Percentiles rank a stretch among this genome's conserved stretches.
These are phyloP conservation scores for Vitis amurensis DNA, from an alignment of 164 flowering plant genomes.

Conservation along the genomic window DNA sequence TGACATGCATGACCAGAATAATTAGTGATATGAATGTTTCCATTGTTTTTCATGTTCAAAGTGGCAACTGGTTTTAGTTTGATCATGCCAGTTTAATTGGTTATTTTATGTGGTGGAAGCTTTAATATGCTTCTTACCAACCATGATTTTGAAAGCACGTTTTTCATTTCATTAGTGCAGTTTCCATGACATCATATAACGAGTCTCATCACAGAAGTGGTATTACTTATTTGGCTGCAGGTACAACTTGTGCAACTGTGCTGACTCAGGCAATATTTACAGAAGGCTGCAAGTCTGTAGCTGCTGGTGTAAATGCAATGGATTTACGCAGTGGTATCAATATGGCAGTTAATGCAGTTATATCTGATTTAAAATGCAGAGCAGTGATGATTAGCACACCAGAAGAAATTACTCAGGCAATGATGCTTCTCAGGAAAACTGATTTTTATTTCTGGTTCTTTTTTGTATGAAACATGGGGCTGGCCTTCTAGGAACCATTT, in stretches of 20 bases:
- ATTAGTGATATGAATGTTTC: no score
- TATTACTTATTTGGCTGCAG: slow-evolving; percentile 34
- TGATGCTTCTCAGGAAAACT: neutral
- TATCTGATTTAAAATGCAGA: slow-evolving; percentile 64
- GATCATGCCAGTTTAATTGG: no score
- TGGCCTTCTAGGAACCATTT: no score
- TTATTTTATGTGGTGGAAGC: no score
- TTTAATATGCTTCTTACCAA: no score
- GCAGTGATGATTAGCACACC: slow-evolving; percentile 91
- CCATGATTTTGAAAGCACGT: no score
- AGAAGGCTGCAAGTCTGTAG: slow-evolving; percentile 89
- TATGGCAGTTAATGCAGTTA: slow-evolving; percentile 78
- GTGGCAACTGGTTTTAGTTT: no score
- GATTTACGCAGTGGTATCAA: slow-evolving; percentile 78
- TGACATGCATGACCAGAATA: no score
- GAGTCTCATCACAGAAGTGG: neutral
- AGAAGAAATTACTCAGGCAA: slow-evolving; percentile 91
- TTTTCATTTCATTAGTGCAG: no score
- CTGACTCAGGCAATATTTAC: slow-evolving; percentile 83
- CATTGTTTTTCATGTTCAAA: no score
- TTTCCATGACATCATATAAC: neutral
- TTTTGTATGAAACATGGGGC: no score
- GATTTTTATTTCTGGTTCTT: neutral
- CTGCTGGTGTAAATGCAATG: slow-evolving; percentile 90
- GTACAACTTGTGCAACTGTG: slow-evolving; percentile 95